These are phyloP conservation scores for Cucumis hystrix DNA, from an alignment of 306 rosid species.

Conservation along the genomic window DNA sequence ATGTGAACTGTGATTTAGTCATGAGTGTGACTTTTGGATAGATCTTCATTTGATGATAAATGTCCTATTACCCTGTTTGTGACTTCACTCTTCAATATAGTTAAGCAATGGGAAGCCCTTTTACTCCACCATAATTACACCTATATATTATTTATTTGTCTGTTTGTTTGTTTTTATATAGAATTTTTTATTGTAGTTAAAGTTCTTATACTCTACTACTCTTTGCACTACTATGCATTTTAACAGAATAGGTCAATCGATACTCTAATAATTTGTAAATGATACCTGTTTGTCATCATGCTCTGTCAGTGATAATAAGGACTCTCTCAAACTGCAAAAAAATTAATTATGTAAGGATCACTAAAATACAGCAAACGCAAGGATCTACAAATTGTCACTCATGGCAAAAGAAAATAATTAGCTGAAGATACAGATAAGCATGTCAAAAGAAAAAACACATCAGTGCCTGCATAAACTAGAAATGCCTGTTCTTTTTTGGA, in stretches of 20 bases:
- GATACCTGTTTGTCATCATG: constrained; percentile 93
- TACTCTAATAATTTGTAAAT: neutral
- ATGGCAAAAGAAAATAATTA: neutral
- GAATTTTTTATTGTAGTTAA: neutral
- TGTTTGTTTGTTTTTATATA: neutral
- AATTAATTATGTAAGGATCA: constrained; percentile 21
- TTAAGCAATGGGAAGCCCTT: neutral
- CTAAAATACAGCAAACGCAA: neutral
- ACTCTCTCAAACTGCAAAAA: constrained; percentile 70
- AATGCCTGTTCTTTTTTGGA: neutral
- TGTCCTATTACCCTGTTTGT: neutral
- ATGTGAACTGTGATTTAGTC: neutral
- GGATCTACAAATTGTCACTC: neutral
- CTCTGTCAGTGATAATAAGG: constrained; percentile 86
- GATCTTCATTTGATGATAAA: neutral
- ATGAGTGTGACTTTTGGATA: neutral
- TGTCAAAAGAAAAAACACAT: neutral
- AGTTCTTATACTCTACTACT: neutral
- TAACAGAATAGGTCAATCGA: neutral
- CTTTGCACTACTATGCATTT: neutral
- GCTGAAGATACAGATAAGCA: neutral
- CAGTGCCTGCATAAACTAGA: neutral
- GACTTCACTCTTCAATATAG: neutral
- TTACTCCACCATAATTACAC: neutral
- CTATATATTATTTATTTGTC: no score